These are phyloP conservation scores for Acidiella bohemica DNA, from an alignment of 495 filamentous ascomycete genomes.

Conservation along the genomic window DNA sequence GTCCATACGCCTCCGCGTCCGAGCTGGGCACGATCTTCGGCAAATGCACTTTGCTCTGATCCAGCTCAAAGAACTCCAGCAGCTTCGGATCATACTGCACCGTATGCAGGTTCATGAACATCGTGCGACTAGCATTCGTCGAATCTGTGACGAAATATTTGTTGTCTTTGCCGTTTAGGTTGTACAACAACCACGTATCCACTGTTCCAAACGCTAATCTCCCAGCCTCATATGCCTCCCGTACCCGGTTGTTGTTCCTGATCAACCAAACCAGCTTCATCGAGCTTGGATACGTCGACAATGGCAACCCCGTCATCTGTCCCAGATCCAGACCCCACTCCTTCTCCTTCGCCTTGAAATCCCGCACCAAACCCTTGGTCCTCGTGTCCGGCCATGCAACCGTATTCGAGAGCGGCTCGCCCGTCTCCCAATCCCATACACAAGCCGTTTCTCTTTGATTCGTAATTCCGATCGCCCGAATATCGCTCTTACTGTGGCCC, in stretches of 20 bases:
- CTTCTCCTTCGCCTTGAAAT: constrained; percentile 61
- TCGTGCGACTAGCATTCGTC: constrained; percentile 88
- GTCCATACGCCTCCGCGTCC: constrained; percentile 60
- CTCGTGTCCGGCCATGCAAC: constrained; percentile 91
- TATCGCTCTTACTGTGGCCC: constrained; percentile 55
- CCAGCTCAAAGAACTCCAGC: constrained; percentile 70
- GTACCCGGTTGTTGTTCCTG: constrained; percentile 54
- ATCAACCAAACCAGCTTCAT: constrained; percentile 81
- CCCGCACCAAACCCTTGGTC: constrained; percentile 65
- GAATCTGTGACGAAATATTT: constrained; percentile 69
- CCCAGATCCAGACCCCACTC: constrained; percentile 32
- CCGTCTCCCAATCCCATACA: constrained; percentile 78
- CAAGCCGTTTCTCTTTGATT: constrained; percentile 88
- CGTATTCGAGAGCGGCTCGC: constrained; percentile 74
- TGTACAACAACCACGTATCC: constrained; percentile 86
- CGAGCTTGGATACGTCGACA: constrained; percentile 87
- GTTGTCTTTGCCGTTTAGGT: constrained; percentile 67
- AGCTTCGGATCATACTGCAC: constrained; percentile 72
- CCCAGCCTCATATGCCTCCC: constrained; percentile 63
- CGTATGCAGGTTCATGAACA: constrained; percentile 89
- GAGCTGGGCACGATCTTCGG: constrained; percentile 81
- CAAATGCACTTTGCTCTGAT: constrained; percentile 57
- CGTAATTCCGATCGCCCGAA: constrained; percentile 80
- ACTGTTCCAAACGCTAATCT: constrained; percentile 80
- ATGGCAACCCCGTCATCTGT: constrained; percentile 69